Percentiles rank a stretch among this genome's conserved stretches.
Evolutionary conservation across 2,329 filamentous ascomycete genomes (phyloP).

Genomic region (Trichophyton schoenleinii): DNA sequence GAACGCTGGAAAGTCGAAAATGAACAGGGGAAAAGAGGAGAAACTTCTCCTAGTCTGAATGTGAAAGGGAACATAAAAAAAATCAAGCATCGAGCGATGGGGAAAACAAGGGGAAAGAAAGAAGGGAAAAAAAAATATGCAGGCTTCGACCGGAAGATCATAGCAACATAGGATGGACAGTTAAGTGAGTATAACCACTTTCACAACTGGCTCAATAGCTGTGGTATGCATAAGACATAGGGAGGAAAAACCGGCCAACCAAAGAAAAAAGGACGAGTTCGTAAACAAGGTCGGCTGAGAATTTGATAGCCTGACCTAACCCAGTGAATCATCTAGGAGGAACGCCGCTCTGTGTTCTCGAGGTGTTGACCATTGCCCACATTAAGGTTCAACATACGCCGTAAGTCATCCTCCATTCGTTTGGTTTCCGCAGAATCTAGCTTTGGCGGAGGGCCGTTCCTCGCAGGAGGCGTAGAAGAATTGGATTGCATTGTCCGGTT

Average conservation of each 20-base stretch:
- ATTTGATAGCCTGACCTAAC: background rate
- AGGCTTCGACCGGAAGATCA: background rate
- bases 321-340: conserved; percentile 16
- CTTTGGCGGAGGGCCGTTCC: conserved; percentile 15
- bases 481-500: conserved; percentile 12
- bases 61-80: background rate
- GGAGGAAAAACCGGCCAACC: too few relatives aligned
- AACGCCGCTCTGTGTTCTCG: conserved; percentile 24
- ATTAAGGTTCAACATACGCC: conserved; percentile 36
- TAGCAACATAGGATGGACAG: background rate
- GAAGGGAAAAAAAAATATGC: background rate
- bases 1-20: background rate
- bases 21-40: background rate
- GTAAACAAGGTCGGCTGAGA: too few relatives aligned
- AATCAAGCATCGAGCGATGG: background rate
- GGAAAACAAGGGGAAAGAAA: background rate
- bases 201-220: background rate
- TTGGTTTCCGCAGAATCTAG: conserved; percentile 27
- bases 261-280: too few relatives aligned
- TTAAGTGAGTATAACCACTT: background rate
- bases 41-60: background rate
- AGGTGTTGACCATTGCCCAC: conserved; percentile 18
- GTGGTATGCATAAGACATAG: background rate
- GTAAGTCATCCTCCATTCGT: conserved; percentile 38
- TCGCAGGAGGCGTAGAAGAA: conserved; percentile 8